Conservation (phyloP, 768 basidiomycete species). For the Rhizopogon vesiculosus region DNA sequence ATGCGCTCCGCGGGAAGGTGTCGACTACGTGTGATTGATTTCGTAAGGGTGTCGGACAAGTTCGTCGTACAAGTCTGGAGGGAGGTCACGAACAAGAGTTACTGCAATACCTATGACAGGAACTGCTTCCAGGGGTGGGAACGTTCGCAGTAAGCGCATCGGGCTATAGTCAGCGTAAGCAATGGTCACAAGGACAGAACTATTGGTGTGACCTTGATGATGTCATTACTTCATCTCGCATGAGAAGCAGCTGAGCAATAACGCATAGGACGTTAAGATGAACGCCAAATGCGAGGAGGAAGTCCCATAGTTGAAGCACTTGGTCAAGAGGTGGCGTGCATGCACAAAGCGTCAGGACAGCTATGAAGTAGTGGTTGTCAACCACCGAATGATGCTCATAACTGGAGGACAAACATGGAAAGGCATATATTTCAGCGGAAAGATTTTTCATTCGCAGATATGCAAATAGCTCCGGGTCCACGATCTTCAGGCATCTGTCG, state of each 20-base stretch:
- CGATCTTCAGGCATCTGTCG: constrained; percentile 86
- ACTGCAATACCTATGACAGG: constrained; percentile 92
- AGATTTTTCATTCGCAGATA: constrained; percentile 87
- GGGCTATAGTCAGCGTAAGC: constrained; percentile 50
- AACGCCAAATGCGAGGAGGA: constrained; percentile 92
- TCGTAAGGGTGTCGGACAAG: constrained; percentile 87
- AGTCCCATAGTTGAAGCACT: constrained; percentile 95
- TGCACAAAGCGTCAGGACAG: constrained; percentile 91
- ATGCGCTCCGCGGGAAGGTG: background rate
- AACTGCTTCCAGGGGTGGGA: constrained; percentile 85
- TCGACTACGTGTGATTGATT: constrained; percentile 16
- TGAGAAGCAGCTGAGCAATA: constrained; percentile 89
- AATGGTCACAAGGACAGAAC: background rate
- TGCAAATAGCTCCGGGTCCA: constrained; percentile 81
- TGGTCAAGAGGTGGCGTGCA: constrained; percentile 96
- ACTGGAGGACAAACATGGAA: constrained; percentile 68
- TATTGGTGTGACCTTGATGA: constrained; percentile 66
- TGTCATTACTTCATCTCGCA: constrained; percentile 85
- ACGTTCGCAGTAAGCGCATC: constrained; percentile 90
- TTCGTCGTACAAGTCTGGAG: constrained; percentile 81
- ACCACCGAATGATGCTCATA: background rate
- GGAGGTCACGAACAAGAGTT: constrained; percentile 89
- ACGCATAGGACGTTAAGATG: constrained; percentile 97
- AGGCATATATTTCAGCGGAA: constrained; percentile 94
- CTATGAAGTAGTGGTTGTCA: constrained; percentile 32